Evolutionary conservation across 352 stramenopile genomes (phyloP), one percentile per base, ranked within the genome.

Genomic region (Pythium sp.): DNA sequence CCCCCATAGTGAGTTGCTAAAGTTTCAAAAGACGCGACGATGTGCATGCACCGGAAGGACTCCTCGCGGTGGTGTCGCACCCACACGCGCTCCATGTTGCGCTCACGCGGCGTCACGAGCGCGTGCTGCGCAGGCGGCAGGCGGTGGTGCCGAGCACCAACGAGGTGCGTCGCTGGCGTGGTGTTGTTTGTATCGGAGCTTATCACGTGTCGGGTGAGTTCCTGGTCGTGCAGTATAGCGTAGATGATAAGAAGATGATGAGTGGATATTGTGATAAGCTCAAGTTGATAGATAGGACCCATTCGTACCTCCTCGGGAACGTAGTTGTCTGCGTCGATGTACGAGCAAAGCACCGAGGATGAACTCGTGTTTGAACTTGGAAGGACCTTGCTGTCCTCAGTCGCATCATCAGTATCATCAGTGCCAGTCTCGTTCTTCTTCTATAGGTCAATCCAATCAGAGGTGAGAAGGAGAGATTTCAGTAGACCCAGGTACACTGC

Each of bases 251-350:
- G 9, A 43, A 43, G 9, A 43, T 18, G 36, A 43, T 15, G 36
- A 43, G 9, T 43, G 12, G 36, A 8, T 49, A 22, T 15, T 49
- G n/a, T 49, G 15, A n/a, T 49, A 22, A 20, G 5, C 5, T 49
- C 41, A 49, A 15, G 18, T 11, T 22, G 41, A 11, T 49, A 22
- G 41, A n/a, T 22, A 49, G 15, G 1, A 22, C 41, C 6, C 26
- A 36, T 5, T 7, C 38, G 54, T 43, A 82, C 75, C 67, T 81
- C 73, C 32, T 34, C 49, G 8, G 73, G 71, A 28, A 72, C 66
- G 47, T 81, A 87, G 59, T 88, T 80, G 58, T 91, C 83, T 22
- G 74, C 78, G 38, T 88, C 81, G 12, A 86, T 71, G 61, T 84
- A 90, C 24, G 65, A 71, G 65, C 65, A 66, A 9, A 71, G 58